Percentiles rank a stretch among this genome's conserved stretches.
These are phyloP conservation scores for Schizonepeta tenuifolia DNA, from an alignment of 257 asterid genomes.

Conservation along the genomic window DNA sequence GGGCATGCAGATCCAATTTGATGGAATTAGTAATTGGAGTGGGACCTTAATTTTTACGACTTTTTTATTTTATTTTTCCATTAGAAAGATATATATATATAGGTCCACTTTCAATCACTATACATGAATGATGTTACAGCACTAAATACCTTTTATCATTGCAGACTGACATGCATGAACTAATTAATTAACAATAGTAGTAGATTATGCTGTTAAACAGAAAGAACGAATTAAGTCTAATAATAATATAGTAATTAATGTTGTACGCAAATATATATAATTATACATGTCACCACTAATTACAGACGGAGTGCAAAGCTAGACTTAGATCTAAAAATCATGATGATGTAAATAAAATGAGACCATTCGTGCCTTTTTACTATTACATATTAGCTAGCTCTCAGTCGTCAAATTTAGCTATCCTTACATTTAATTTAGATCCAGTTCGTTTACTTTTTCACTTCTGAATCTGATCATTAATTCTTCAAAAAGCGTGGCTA, in stretches of 20 bases:
- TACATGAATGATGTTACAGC: slow-evolving; percentile 38
- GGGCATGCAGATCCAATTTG: slow-evolving; percentile 5
- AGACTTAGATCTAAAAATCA: too few species aligned
- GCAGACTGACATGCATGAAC: background rate
- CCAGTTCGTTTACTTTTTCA: too few species aligned
- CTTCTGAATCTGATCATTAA: too few species aligned
- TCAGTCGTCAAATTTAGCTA: too few species aligned
- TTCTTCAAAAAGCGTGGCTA: too few species aligned
- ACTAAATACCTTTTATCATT: slow-evolving; percentile 30
- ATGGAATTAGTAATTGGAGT: slow-evolving; percentile 29
- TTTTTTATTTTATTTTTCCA: background rate
- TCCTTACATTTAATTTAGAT: too few species aligned
- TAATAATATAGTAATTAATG: too few species aligned
- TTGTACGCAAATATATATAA: too few species aligned
- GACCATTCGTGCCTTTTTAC: too few species aligned
- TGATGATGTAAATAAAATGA: too few species aligned
- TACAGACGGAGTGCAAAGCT: background rate
- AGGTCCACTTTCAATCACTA: slow-evolving; percentile 36
- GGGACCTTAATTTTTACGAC: slow-evolving; percentile 29
- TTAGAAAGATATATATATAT: slow-evolving; percentile 11
- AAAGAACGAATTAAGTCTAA: too few species aligned
- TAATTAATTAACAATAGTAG: background rate
- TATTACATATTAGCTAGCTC: too few species aligned
- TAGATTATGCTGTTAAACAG: background rate
- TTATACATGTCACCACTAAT: background rate